phyloP scores from a whole-genome alignment of 345 rosid genomes.

The Linum lewisii region DNA sequence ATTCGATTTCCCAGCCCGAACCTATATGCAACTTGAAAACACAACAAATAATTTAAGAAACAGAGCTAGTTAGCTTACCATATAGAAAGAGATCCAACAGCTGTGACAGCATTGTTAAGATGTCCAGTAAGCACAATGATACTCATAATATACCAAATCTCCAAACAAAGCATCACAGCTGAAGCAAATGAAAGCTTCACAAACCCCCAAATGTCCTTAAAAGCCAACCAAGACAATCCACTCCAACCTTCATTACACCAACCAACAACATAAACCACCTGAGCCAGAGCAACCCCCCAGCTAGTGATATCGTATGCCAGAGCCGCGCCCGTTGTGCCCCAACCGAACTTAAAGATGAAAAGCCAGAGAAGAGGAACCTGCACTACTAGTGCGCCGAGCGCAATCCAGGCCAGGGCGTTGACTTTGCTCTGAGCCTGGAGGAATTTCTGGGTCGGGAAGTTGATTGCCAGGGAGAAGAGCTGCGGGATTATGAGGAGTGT shows the following conservation, averaged over 20 bases:
- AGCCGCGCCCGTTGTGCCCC: slow-evolving; percentile 63
- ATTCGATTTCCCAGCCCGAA: no score
- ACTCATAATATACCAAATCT: slow-evolving; percentile 83
- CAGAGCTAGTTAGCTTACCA: slow-evolving; percentile 28
- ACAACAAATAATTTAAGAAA: background rate
- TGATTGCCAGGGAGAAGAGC: slow-evolving; percentile 53
- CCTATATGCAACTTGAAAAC: no score
- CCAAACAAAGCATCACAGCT: slow-evolving; percentile 77
- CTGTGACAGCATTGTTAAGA: slow-evolving; percentile 57
- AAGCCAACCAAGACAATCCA: slow-evolving; percentile 56
- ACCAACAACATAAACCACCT: slow-evolving; percentile 38
- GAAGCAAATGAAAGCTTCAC: slow-evolving; percentile 72
- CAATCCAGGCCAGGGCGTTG: slow-evolving; percentile 44
- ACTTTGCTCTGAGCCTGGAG: slow-evolving; percentile 85
- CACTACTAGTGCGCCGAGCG: slow-evolving; percentile 26
- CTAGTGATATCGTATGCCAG: slow-evolving; percentile 41
- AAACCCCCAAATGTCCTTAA: slow-evolving; percentile 60
- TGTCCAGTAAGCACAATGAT: slow-evolving; percentile 59
- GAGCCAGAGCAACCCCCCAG: slow-evolving; percentile 41
- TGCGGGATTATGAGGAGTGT: slow-evolving; percentile 48
- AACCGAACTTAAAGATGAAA: slow-evolving; percentile 32
- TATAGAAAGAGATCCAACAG: slow-evolving; percentile 69
- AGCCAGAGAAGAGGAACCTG: slow-evolving; percentile 44
- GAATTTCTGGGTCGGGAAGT: slow-evolving; percentile 58
- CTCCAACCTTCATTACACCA: slow-evolving; percentile 63